Evolutionary conservation across 192 early-diverging fungal species (phyloP).

Genomic region (Coemansia sp.): DNA sequence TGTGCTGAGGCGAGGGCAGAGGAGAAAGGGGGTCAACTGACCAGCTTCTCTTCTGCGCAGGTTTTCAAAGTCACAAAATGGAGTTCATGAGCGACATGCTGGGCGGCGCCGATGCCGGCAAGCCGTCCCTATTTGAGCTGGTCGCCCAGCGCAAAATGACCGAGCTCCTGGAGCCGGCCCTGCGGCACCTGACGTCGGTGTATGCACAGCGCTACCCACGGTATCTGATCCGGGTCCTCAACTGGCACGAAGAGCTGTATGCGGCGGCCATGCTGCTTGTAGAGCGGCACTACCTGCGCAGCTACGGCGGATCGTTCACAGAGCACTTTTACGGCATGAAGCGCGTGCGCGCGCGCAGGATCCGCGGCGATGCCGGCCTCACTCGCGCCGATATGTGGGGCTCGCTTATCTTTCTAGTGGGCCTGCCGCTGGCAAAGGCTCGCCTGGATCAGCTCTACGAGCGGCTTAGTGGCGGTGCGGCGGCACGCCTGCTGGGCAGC

Average conservation of each 20-base stretch:
- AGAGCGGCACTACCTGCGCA: conserved; percentile 77
- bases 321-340: conserved; percentile 92
- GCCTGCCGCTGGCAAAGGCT: conserved; percentile 68
- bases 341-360: conserved; percentile 54
- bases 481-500: conserved; percentile 60
- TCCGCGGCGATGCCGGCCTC: conserved; percentile 35
- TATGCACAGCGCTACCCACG: conserved; percentile 88
- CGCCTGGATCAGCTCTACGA: conserved; percentile 73
- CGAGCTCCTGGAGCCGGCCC: conserved; percentile 77
- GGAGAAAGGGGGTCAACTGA: neutral
- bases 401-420: conserved; percentile 64
- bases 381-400: conserved; percentile 51
- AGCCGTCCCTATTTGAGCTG: conserved; percentile 89
- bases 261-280: conserved; percentile 71
- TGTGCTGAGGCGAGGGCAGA: neutral
- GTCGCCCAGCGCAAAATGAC: conserved; percentile 77
- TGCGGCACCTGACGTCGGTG: conserved; percentile 75
- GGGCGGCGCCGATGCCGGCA: conserved; percentile 63
- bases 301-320: conserved; percentile 76
- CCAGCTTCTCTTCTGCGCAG: neutral
- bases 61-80: conserved; percentile 40
- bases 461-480: conserved; percentile 47
- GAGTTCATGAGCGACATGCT: conserved; percentile 81
- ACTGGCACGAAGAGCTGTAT: conserved; percentile 79
- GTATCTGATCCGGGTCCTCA: conserved; percentile 66